Percentiles rank a stretch among this genome's conserved stretches.
Conservation (phyloP, 306 rosid genomes). For the Argentina anserina region DNA sequence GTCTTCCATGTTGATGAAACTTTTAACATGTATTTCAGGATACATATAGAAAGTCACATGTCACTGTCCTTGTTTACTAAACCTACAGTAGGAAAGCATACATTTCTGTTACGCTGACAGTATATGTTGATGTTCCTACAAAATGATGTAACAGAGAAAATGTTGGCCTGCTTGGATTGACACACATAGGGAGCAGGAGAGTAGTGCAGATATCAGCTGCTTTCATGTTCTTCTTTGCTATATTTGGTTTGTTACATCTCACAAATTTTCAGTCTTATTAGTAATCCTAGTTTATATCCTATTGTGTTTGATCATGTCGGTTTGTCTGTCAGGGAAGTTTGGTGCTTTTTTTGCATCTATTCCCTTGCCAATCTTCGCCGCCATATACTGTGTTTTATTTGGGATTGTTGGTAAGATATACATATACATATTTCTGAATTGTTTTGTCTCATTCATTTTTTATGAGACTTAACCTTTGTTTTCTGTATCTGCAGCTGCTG, state of each 20-base stretch:
- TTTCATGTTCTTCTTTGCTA: slow-evolving; percentile 91
- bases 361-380: slow-evolving; percentile 84
- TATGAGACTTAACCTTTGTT: background rate
- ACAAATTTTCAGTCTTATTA: background rate
- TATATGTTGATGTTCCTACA: background rate
- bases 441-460: background rate
- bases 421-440: background rate
- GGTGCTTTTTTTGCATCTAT: slow-evolving; percentile 96
- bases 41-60: background rate
- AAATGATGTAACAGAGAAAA: slow-evolving; percentile 65
- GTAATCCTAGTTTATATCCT: background rate
- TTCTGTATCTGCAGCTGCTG: slow-evolving; percentile 57
- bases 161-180: slow-evolving; percentile 89
- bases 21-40: background rate
- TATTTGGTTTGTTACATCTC: slow-evolving; percentile 61
- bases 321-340: slow-evolving; percentile 71
- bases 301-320: slow-evolving; percentile 9
- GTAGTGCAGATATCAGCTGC: slow-evolving; percentile 87
- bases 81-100: background rate
- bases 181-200: slow-evolving; percentile 91
- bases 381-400: slow-evolving; percentile 77
- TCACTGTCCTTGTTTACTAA: background rate
- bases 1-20: background rate
- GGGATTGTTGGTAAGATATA: slow-evolving; percentile 78
- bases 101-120: background rate